These are phyloP conservation scores for Podila verticillata DNA, from an alignment of 192 early-diverging fungal species.

Conservation along the genomic window DNA sequence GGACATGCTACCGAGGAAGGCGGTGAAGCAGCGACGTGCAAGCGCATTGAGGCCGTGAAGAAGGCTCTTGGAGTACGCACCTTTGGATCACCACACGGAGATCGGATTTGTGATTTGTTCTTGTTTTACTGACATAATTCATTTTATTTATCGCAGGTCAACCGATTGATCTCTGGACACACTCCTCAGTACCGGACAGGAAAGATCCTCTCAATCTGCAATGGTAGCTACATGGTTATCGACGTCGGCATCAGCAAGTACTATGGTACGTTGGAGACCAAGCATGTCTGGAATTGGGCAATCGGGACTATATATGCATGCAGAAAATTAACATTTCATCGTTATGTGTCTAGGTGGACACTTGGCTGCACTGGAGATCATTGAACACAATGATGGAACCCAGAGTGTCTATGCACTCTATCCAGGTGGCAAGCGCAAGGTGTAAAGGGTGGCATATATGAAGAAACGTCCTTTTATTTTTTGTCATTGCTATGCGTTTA, in stretches of 20 bases:
- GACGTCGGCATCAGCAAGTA: slow-evolving; percentile 76
- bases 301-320: neutral
- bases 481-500: neutral
- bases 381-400: slow-evolving; percentile 56
- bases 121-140: neutral
- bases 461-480: slow-evolving; percentile 1
- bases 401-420: slow-evolving; percentile 62
- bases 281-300: neutral
- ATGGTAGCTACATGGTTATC: slow-evolving; percentile 65
- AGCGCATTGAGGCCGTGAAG: slow-evolving; percentile 15
- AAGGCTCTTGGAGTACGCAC: slow-evolving; percentile 16
- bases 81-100: neutral
- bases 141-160: slow-evolving; percentile 48
- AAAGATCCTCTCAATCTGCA: slow-evolving; percentile 66
- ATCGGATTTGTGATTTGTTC: neutral
- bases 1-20: slow-evolving; percentile 17
- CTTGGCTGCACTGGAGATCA: slow-evolving; percentile 76
- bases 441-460: slow-evolving; percentile 4
- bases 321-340: neutral
- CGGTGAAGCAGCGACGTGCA: slow-evolving; percentile 16
- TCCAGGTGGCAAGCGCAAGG: slow-evolving; percentile 31
- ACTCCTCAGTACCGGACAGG: slow-evolving; percentile 63
- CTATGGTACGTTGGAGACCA: slow-evolving; percentile 54
- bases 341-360: slow-evolving; percentile 38
- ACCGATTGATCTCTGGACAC: slow-evolving; percentile 77